A percentile compares a stretch with the other conserved stretches of the same genome.
Evolutionary conservation across 2,329 filamentous ascomycete species (phyloP).

Genomic region (Fusarium equiseti): DNA sequence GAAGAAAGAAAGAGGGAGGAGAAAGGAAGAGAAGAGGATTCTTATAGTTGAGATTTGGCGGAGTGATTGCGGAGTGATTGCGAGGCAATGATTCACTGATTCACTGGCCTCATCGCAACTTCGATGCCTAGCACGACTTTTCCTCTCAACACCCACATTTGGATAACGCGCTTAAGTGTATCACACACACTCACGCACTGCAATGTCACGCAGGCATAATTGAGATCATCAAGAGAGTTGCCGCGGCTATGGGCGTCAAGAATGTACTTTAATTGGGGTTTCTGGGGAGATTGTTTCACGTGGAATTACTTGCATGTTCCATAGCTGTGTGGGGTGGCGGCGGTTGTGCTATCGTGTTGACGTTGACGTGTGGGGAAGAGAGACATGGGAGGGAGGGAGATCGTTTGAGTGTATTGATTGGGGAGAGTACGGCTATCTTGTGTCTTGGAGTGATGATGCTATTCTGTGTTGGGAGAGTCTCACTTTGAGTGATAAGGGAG

Average conservation of each 20-base stretch:
- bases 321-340: background rate
- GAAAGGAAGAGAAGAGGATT: constrained; percentile 15
- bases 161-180: constrained; percentile 1
- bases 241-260: constrained; percentile 3
- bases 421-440: background rate
- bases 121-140: background rate
- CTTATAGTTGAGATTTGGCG: constrained; percentile 19
- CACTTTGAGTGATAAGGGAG: no score
- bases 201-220: background rate
- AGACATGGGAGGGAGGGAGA: background rate
- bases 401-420: background rate
- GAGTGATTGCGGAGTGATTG: background rate
- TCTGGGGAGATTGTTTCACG: constrained; percentile 30
- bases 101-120: background rate
- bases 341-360: constrained; percentile 12
- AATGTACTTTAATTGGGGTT: constrained; percentile 12
- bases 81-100: constrained; percentile 31
- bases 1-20: constrained; percentile 1
- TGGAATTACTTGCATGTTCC: constrained; percentile 20
- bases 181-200: background rate
- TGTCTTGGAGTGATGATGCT: background rate
- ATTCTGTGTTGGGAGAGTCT: background rate
- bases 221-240: background rate
- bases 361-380: constrained; percentile 17
- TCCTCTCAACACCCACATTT: background rate